Conservation (phyloP, 768 basidiomycete species). For the Dioszegia crocea region DNA sequence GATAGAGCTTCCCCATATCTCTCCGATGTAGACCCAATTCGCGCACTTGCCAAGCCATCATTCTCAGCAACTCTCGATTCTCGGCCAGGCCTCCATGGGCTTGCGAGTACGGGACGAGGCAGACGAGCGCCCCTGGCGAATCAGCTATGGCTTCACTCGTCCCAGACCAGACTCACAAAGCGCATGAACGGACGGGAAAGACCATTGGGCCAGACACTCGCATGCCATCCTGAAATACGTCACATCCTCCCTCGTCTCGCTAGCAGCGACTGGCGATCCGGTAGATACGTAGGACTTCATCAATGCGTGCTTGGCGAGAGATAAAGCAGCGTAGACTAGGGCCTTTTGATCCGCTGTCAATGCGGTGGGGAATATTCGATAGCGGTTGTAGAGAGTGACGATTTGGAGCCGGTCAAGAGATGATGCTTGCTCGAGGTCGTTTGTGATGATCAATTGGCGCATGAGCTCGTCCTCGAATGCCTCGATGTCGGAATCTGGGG, state of each 20-base stretch:
- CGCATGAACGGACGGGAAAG: slow-evolving; percentile 9
- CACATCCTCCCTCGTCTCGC: slow-evolving; percentile 12
- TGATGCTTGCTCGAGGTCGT: slow-evolving; percentile 1
- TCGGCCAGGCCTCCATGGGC: slow-evolving; percentile 10
- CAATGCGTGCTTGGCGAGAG: slow-evolving; percentile 8
- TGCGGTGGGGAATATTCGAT: slow-evolving; percentile 7
- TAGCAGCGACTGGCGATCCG: neutral
- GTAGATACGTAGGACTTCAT: neutral
- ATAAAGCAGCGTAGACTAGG: slow-evolving; percentile 11
- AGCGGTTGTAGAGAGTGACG: slow-evolving; percentile 11
- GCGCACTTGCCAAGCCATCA: slow-evolving; percentile 20
- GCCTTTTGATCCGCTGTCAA: slow-evolving; percentile 19
- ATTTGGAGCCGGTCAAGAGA: slow-evolving; percentile 6
- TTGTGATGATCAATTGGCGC: neutral
- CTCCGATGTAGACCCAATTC: slow-evolving; percentile 11
- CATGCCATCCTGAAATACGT: slow-evolving; percentile 14
- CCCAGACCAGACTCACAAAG: slow-evolving; percentile 8
- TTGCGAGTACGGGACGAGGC: slow-evolving; percentile 7
- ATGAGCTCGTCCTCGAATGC: slow-evolving; percentile 18
- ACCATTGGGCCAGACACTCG: slow-evolving; percentile 7
- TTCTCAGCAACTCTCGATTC: slow-evolving; percentile 1
- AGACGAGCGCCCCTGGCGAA: slow-evolving; percentile 9
- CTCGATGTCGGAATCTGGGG: neutral
- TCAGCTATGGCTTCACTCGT: neutral
- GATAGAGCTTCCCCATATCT: slow-evolving; percentile 6